Percentiles rank a stretch among this genome's conserved stretches.
These are phyloP conservation scores for Sporothrix inflata DNA, from an alignment of 2,329 filamentous ascomycete species.

Conservation along the genomic window DNA sequence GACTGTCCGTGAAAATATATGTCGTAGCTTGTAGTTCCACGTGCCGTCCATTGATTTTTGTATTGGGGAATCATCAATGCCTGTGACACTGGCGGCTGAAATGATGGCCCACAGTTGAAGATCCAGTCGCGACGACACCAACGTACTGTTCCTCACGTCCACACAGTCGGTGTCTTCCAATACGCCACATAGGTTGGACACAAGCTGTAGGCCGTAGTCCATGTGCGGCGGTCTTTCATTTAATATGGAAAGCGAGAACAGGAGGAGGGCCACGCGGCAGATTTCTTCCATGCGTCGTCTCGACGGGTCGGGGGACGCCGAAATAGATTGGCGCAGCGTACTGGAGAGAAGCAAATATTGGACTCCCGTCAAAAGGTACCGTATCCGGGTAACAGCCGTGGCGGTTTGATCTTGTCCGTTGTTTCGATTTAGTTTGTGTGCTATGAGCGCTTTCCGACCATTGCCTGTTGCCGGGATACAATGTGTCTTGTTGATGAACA, in stretches of 20 bases:
- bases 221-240: not conserved
- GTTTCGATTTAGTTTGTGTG: not conserved
- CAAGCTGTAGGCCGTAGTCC: not conserved
- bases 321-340: not conserved
- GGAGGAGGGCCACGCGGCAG: not conserved
- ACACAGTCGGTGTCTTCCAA: not conserved
- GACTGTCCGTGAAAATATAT: not conserved
- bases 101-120: not conserved
- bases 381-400: not conserved
- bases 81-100: not conserved
- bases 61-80: not conserved
- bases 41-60: not conserved
- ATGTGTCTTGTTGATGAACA: not conserved
- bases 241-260: not conserved
- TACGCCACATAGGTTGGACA: not conserved
- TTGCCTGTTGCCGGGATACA: not conserved
- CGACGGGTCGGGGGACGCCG: not conserved
- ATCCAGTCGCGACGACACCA: not conserved
- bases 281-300: not conserved
- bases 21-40: not conserved
- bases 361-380: constrained; percentile 10
- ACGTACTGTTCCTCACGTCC: not conserved
- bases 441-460: not conserved
- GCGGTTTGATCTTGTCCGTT: not conserved
- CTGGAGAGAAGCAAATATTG: constrained; percentile 22